A percentile compares a stretch with the other conserved stretches of the same genome.
These are phyloP conservation scores for Diaporthe amygdali DNA, from an alignment of 2,329 filamentous ascomycete species.

Conservation along the genomic window DNA sequence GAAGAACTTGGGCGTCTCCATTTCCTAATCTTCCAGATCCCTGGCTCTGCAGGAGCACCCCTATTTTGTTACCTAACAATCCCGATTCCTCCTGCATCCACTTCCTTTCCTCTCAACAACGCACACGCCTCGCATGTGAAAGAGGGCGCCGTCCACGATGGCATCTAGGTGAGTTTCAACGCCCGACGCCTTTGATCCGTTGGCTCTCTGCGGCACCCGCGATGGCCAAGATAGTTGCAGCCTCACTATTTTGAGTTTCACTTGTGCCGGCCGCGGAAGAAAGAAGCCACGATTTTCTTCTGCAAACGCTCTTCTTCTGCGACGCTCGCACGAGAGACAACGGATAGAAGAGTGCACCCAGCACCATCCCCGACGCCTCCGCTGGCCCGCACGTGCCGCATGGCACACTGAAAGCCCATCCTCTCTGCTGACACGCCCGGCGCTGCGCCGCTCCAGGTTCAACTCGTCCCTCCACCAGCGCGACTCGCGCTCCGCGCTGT, in stretches of 20 bases:
- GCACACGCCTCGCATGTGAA: slow-evolving; percentile 18
- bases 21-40: slow-evolving; percentile 17
- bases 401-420: background rate
- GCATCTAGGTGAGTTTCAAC: slow-evolving; percentile 35
- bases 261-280: background rate
- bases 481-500: slow-evolving; percentile 74
- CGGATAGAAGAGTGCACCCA: background rate
- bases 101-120: background rate
- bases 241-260: background rate
- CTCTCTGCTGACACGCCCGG: background rate
- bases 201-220: background rate
- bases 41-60: slow-evolving; percentile 13
- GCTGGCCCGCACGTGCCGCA: background rate
- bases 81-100: slow-evolving; percentile 1
- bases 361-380: background rate
- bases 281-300: slow-evolving; percentile 7
- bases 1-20: background rate
- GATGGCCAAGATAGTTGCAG: background rate
- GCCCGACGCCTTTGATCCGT: background rate
- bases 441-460: slow-evolving; percentile 7
- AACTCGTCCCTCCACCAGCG: slow-evolving; percentile 73
- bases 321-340: background rate
- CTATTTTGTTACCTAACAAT: slow-evolving; percentile 17
- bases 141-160: slow-evolving; percentile 19
- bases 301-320: background rate